Evolutionary conservation across 257 asterid species (phyloP).

Genomic region (Henckelia pumila): DNA sequence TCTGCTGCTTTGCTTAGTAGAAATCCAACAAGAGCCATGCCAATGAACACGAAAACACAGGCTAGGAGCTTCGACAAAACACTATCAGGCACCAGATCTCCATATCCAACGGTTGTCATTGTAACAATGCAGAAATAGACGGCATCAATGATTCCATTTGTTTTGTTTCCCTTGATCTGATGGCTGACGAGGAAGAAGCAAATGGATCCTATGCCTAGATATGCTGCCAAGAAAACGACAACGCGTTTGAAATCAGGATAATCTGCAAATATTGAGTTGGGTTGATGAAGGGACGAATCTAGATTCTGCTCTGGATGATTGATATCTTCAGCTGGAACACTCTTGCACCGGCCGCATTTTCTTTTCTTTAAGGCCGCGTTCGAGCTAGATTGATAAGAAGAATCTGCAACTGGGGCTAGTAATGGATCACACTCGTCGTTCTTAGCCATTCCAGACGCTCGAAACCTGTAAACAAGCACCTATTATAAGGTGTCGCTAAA

Average conservation of each 20-base stretch:
- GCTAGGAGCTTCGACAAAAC: conserved; percentile 52
- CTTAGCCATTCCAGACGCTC: conserved; percentile 34
- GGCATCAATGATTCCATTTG: conserved; percentile 65
- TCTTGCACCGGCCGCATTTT: conserved; percentile 26
- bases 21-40: conserved; percentile 79
- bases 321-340: conserved; percentile 16
- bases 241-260: conserved; percentile 42
- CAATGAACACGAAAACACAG: conserved; percentile 60
- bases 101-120: conserved; percentile 94
- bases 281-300: conserved; percentile 23
- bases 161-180: conserved; percentile 68
- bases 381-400: conserved; percentile 29
- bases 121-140: conserved; percentile 82
- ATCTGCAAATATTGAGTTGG: conserved; percentile 23
- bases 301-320: conserved; percentile 22
- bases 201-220: conserved; percentile 49
- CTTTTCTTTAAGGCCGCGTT: conserved; percentile 36
- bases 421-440: conserved; percentile 52
- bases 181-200: conserved; percentile 52
- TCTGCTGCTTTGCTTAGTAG: conserved; percentile 78
- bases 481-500: neutral
- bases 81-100: conserved; percentile 77
- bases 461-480: neutral
- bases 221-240: conserved; percentile 37
- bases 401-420: conserved; percentile 34